Evolutionary conservation across 2,329 filamentous ascomycete species (phyloP), one percentile per base, ranked within the genome.

Genomic region (Pseudogymnoascus sp.): DNA sequence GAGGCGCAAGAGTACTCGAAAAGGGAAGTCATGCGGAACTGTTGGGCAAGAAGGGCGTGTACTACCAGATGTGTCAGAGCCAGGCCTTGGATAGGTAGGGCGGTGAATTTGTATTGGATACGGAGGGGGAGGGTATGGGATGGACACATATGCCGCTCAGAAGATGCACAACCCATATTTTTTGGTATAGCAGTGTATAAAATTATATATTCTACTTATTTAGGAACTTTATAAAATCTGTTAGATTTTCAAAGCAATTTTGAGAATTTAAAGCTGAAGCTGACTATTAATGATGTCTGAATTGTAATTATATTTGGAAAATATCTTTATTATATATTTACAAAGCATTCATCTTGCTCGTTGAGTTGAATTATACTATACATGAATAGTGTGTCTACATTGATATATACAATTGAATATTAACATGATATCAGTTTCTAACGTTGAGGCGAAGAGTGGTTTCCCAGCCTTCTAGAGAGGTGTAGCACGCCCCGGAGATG

Each of bases 11-110:
- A 35, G 76, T 85, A 59, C 72, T 83, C 8, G 83, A 85, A 65
- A 71, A 76, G 59, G 83, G 83, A 14, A 80, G 75, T 3, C 83
- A 86, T 67, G 71, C 74, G 4, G 79, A 83, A 63, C 73, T 84
- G 63, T 72, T 84, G 21, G 67, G 67, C 37, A 66, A 63, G 43
- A 70, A 70, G 61, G 76, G 76, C 5, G 63, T 70, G 14, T 79
- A 79, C 68, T 76, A 71, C 69, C 69, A 74, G 62, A 77, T 78
- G 76, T 63, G 62, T 58, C 62, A 63, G 35, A 55, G 40, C 18
- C 62, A 63, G 62, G 62, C 62, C 3, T n/a, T 63, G n/a, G 62
- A 63, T 45, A 28, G 60, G 28, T 63, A 60, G 35, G 28, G 28
- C 2, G 45, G 45, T 11, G 23, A 16, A 9, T 18, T 55, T 55